Conservation (phyloP, 1,139 yeast genomes). For the Ogataea hybrid region DNA sequence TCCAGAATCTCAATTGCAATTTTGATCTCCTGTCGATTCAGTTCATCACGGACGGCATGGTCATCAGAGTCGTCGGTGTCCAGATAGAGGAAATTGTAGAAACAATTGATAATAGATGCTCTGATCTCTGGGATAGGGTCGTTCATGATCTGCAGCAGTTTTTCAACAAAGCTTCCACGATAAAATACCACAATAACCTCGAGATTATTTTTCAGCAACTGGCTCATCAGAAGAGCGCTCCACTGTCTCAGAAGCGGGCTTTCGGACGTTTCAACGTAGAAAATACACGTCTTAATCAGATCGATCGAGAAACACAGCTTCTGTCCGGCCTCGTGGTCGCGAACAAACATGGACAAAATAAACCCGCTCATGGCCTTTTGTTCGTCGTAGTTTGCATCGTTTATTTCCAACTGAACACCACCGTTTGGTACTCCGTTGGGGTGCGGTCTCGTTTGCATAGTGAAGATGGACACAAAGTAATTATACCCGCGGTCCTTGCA, state of each 20-base stretch:
- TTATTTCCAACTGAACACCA: slow-evolving; percentile 23
- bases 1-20: slow-evolving; percentile 48
- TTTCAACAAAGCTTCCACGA: slow-evolving; percentile 61
- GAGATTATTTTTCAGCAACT: slow-evolving; percentile 68
- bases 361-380: slow-evolving; percentile 97
- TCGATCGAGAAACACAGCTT: slow-evolving; percentile 74
- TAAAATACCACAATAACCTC: slow-evolving; percentile 75
- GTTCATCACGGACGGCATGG: slow-evolving; percentile 34
- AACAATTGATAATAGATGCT: slow-evolving; percentile 74
- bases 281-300: slow-evolving; percentile 64
- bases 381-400: slow-evolving; percentile 53
- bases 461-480: slow-evolving; percentile 79
- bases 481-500: slow-evolving; percentile 89
- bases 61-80: slow-evolving; percentile 38
- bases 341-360: slow-evolving; percentile 77
- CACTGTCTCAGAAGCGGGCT: slow-evolving; percentile 88
- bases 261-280: slow-evolving; percentile 68
- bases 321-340: slow-evolving; percentile 79
- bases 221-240: slow-evolving; percentile 80
- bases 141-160: slow-evolving; percentile 55
- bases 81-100: slow-evolving; percentile 57
- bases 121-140: slow-evolving; percentile 97
- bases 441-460: slow-evolving; percentile 31
- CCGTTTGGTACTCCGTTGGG: slow-evolving; percentile 17
- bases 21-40: slow-evolving; percentile 52